Base-by-base conservation (phyloP, 2,329 filamentous ascomycete species). In the Pseudogymnoascus sp. region DNA sequence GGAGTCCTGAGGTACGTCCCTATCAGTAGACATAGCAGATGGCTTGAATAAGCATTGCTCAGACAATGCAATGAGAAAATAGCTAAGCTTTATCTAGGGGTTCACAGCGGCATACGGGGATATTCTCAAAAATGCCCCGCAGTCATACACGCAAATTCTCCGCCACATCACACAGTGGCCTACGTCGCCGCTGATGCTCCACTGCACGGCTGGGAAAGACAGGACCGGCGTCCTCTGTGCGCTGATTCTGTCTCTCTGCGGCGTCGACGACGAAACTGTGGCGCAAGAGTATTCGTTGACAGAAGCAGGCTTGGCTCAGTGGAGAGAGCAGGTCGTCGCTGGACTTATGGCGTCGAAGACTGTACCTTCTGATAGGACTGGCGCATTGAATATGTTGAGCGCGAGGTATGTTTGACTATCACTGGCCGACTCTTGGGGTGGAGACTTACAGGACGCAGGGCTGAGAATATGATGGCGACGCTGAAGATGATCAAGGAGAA, bases 131-230 rank as follows among this genome's bases (percentile, higher is more conserved):
- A 74, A 79, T 25, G 86, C 78, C 0, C 79, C 80, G 0, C 73
- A 77, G 6, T 78, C 81, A 1, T 88, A 83, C 69, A 72, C 73
- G n/a, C 77, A 77, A 1, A 88, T 91, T 63, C 63, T 74, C 59
- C 59, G 72, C 5, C 69, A 73, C 25, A 67, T 74, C 8, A 65
- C 69, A 8, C 68, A 76, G 44, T 67, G 70, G 4, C 71, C 78
- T 2, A 68, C 74, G 2, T 72, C 75, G 2, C 84, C 86, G 6
- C 74, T 88, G 8, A 76, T 91, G 5, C 76, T 91, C 6, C 88
- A 92, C 70, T 92, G 89, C 73, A 89, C 88, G 0, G 88, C 87
- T 0, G 89, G 89, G 10, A 92, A 92, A 74, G 89, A 92, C 72
- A 80, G 89, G 44, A 92, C 89, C 0, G 89, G 89, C 2, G 80